phyloP scores from a whole-genome alignment of 2,329 filamentous ascomycete genomes.

The Calonectria ilicicola region DNA sequence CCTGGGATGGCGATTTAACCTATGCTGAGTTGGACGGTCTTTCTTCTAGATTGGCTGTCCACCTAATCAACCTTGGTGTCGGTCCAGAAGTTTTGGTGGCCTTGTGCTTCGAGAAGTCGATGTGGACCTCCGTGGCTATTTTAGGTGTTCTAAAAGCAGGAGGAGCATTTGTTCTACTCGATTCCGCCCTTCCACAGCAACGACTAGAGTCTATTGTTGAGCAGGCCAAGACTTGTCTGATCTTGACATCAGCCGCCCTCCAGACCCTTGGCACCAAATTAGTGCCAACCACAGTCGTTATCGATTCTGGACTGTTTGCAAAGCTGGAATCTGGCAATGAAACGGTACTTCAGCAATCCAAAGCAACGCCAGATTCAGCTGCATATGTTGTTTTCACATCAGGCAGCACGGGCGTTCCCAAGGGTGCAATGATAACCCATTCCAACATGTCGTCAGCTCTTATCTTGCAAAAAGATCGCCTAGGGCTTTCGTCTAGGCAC shows the following conservation, averaged over 20 bases:
- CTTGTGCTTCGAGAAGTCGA: constrained; percentile 39
- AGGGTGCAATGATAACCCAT: constrained; percentile 10
- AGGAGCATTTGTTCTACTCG: constrained; percentile 30
- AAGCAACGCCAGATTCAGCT: not conserved
- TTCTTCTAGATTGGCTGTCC: constrained; percentile 51
- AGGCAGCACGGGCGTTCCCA: constrained; percentile 8
- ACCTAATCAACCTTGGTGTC: constrained; percentile 47
- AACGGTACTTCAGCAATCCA: not conserved
- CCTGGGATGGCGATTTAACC: constrained; percentile 48
- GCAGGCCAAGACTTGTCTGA: not conserved
- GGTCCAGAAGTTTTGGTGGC: constrained; percentile 34
- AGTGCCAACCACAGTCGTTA: not conserved
- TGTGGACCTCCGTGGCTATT: constrained; percentile 34
- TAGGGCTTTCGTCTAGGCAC: not conserved
- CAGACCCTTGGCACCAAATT: not conserved
- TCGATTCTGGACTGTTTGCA: not conserved
- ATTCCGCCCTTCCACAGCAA: constrained; percentile 21
- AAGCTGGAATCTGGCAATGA: too few species aligned
- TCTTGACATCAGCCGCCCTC: not conserved
- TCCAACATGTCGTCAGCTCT: not conserved
- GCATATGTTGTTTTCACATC: constrained; percentile 15
- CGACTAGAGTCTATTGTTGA: constrained; percentile 5
- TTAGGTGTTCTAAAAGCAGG: constrained; percentile 39
- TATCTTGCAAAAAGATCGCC: not conserved
- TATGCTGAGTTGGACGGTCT: constrained; percentile 53